Base-by-base conservation (phyloP, 805 yeast species). In the Zygosaccharomyces kombuchaensis region DNA sequence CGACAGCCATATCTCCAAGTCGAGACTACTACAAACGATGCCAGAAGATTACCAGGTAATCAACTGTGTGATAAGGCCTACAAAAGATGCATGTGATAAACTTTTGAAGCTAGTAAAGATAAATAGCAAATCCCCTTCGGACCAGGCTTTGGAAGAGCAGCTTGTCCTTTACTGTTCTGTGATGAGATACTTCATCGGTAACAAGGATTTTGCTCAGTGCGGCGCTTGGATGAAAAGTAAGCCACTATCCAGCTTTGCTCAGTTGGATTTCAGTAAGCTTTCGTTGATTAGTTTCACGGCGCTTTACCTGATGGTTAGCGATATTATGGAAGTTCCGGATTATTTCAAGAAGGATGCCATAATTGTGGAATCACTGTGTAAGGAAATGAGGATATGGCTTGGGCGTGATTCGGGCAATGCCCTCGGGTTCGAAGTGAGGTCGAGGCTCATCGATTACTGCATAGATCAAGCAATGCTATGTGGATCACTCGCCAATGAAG, bases 331-430 rank as follows among this genome's bases (percentile, higher is more conserved):
- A 10, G 48, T 53, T 12, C 31, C 50, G 9, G 42, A 50, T n/a
- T 45, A 41, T 9, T 48, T 48, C 34, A 42, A 19, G 21, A 41
- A 45, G 6, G 44, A 41, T 13, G 31, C 39, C 3, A 10, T 42
- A 7, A 32, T 40, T n/a, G 23, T 48, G 42, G 71, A 67, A 44
- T 61, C 59, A 31, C 50, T 66, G 12, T 53, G 60, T 6, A 68
- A 65, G 9, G 48, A 54, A 9, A 38, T 67, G 17, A 60, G 72
- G 54, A 60, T 68, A 2, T 67, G 71, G 71, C 42, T 65, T 22
- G 70, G 71, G 26, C 58, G 61, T 23, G 49, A 59, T 16, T 48
- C 52, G 22, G 68, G 66, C n/a, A 49, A 61, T 10, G 48, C 50
- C 7, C 38, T 66, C 31, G 53, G 49, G 27, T 57, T 63, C 40